Evolutionary conservation across 148 eudicot species (phyloP).

Genomic region (Diospyros kaki): DNA sequence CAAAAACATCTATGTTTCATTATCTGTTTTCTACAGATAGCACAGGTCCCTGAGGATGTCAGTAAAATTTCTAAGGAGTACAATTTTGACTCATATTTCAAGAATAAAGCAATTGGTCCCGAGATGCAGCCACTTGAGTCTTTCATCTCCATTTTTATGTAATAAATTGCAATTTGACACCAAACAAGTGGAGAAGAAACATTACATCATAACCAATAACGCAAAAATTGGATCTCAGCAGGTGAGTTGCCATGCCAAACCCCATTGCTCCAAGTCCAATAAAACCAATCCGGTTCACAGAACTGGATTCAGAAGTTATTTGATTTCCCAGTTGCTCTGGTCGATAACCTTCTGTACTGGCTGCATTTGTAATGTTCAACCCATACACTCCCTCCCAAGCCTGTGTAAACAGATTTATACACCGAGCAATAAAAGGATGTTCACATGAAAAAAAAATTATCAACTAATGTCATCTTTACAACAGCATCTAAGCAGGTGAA

Average conservation of each 20-base stretch:
- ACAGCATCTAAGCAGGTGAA: slow-evolving; percentile 4
- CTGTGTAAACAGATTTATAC: slow-evolving; percentile 33
- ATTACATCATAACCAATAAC: slow-evolving; percentile 85
- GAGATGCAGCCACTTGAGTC: not conserved
- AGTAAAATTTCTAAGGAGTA: not conserved
- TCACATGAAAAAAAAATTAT: not conserved
- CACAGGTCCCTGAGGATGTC: not conserved
- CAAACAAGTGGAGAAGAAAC: not conserved
- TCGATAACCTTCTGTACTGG: slow-evolving; percentile 63
- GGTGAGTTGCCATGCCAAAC: slow-evolving; percentile 99
- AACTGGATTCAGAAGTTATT: slow-evolving; percentile 36
- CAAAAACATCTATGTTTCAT: not conserved
- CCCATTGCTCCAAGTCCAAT: slow-evolving; percentile 99
- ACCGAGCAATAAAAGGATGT: not conserved
- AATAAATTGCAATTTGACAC: not conserved
- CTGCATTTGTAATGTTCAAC: slow-evolving; percentile 64
- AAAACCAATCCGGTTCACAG: slow-evolving; percentile 65
- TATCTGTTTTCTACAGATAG: not conserved
- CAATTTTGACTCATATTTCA: not conserved
- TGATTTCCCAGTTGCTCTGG: slow-evolving; percentile 69
- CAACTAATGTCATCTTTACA: slow-evolving; percentile 4
- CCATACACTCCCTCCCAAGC: slow-evolving; percentile 75
- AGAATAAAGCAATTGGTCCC: not conserved
- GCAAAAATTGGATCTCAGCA: slow-evolving; percentile 68
- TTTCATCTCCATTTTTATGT: slow-evolving; percentile 1